Base-by-base conservation (phyloP, 2,329 filamentous ascomycete species). In the Fonsecaea pugnacius region DNA sequence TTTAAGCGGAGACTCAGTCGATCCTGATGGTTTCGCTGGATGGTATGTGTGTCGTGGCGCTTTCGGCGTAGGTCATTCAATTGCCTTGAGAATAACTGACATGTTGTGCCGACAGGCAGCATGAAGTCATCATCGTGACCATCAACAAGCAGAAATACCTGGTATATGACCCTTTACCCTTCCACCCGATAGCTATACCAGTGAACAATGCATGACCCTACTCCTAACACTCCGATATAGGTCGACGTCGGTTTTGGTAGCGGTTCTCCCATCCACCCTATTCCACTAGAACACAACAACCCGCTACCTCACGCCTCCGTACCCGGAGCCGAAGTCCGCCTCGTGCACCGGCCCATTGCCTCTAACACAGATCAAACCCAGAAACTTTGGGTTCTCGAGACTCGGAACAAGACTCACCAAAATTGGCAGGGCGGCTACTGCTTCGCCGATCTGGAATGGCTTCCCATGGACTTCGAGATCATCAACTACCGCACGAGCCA, bases 361-460 rank as follows among this genome's bases (percentile, higher is more conserved):
- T 48, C 64, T 4, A 62, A 68, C 56, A 68, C 66, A 2, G 63
- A 66, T 48, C 52, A 55, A 4, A 46, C 58, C 1, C 66, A 66
- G 30, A 27, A 27, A 7, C 50, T 64, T 4, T 66, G 65, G 65
- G 67, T 66, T 24, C 63, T 67, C 16, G 65, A 67, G 33, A 65
- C 61, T 3, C 58, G 61, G 18, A 67, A 67, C 24, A 66, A 43
- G 2, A 56, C 65, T 2, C 40, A 62, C 21, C 52, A 63, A 6
- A 50, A 40, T 3, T 92, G 88, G 85, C 78, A 82, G 24, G 78
- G 84, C 1, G 83, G 81, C 54, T 91, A 91, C 73, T 85, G 82
- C 66, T 92, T 92, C 73, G 82, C 83, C 1, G 85, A 89, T 65
- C 78, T 83, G 16, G 88, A 90, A 74, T 90, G 89, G 73, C 73